Conservation (phyloP, 2,329 filamentous ascomycete genomes). For the Aspergillus persii region DNA sequence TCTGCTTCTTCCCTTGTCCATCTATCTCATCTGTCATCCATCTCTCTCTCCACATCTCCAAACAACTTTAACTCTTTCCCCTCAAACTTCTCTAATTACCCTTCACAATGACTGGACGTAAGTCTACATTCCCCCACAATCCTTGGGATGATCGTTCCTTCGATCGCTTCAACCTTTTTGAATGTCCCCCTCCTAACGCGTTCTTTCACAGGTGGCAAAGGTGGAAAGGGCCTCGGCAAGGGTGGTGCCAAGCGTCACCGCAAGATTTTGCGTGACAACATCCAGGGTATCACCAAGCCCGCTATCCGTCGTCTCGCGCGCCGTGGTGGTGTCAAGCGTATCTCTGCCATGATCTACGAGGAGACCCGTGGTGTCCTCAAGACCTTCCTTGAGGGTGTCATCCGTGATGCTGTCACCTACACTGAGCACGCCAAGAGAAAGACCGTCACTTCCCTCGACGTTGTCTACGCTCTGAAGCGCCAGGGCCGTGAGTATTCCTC, state of each 20-base stretch:
- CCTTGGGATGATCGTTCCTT: too few relatives aligned
- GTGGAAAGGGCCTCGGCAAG: constrained; percentile 97
- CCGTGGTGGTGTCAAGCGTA: constrained; percentile 99
- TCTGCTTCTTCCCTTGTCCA: constrained; percentile 23
- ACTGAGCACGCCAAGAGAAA: constrained; percentile 77
- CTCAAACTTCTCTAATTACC: constrained; percentile 25
- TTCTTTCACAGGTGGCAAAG: constrained; percentile 71
- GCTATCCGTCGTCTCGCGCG: constrained; percentile 97
- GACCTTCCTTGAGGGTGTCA: constrained; percentile 80
- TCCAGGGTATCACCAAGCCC: constrained; percentile 98
- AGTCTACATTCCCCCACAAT: constrained; percentile 33
- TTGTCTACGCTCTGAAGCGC: constrained; percentile 63
- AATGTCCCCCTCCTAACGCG: constrained; percentile 44
- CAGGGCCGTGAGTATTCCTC: constrained; percentile 51
- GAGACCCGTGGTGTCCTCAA: constrained; percentile 80
- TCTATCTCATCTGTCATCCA: constrained; percentile 23
- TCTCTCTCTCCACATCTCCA: constrained; percentile 24
- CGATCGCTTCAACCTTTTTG: too few relatives aligned
- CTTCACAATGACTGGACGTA: constrained; percentile 60
- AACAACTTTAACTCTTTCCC: constrained; percentile 23
- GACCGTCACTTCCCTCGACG: constrained; percentile 56
- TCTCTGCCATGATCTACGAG: constrained; percentile 91
- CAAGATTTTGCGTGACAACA: constrained; percentile 99
- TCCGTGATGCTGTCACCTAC: constrained; percentile 76
- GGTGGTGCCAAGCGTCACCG: constrained; percentile 98